Conservation (phyloP, 257 asterid species). For the Nicotiana paniculata region DNA sequence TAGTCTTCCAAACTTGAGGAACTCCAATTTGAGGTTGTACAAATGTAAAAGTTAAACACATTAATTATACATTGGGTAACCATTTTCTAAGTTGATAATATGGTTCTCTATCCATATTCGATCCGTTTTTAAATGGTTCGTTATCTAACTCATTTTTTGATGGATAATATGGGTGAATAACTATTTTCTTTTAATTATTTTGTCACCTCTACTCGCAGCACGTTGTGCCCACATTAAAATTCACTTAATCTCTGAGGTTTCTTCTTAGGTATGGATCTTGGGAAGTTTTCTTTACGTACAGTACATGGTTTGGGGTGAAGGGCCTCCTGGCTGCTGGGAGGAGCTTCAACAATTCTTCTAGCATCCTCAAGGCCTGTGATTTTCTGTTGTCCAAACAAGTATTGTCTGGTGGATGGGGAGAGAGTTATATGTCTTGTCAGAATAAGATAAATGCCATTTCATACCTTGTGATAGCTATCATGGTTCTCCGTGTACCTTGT, state of each 20-base stretch:
- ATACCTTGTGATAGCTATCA: background rate
- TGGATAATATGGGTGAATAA: too few relatives aligned
- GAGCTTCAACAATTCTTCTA: conserved; percentile 46
- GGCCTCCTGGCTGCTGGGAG: conserved; percentile 83
- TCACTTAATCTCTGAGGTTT: background rate
- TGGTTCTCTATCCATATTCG: too few relatives aligned
- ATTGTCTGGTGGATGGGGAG: conserved; percentile 96
- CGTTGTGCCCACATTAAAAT: background rate
- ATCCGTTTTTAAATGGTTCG: too few relatives aligned
- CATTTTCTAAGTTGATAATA: too few relatives aligned
- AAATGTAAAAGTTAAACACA: too few relatives aligned
- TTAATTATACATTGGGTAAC: too few relatives aligned
- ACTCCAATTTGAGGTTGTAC: too few relatives aligned
- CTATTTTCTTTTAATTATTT: too few relatives aligned
- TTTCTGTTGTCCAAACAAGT: conserved; percentile 84
- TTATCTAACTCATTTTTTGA: too few relatives aligned
- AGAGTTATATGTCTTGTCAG: conserved; percentile 87
- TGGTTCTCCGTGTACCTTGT: background rate
- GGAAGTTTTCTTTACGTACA: conserved; percentile 93
- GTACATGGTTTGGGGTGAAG: conserved; percentile 79
- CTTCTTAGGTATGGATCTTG: conserved; percentile 85
- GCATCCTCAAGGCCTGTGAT: conserved; percentile 75
- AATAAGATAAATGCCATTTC: conserved; percentile 50
- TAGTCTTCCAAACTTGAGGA: too few relatives aligned
- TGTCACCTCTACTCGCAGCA: too few relatives aligned